Evolutionary conservation across 352 stramenopile species (phyloP).

Genomic region (Bremia lactucae): DNA sequence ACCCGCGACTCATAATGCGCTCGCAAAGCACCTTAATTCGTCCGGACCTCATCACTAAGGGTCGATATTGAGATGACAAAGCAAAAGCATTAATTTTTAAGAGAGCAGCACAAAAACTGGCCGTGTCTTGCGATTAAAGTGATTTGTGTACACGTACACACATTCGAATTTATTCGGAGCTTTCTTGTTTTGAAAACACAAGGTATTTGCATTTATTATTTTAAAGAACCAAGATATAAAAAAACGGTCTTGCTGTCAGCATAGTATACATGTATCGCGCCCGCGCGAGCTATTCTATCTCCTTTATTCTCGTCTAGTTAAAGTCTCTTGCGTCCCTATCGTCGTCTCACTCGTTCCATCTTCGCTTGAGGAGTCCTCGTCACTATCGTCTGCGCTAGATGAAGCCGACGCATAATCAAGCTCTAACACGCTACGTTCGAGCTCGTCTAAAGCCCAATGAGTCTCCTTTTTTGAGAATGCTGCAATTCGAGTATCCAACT

Average conservation of each 20-base stretch:
- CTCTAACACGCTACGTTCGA: constrained; percentile 52
- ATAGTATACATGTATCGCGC: too few species aligned
- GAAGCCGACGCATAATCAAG: constrained; percentile 18
- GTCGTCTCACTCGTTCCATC: constrained; percentile 19
- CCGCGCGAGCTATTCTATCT: too few species aligned
- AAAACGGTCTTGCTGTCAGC: too few species aligned
- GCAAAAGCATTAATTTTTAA: too few species aligned
- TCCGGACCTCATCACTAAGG: constrained; percentile 30
- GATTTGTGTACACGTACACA: too few species aligned
- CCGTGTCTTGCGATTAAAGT: too few species aligned
- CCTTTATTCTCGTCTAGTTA: not conserved
- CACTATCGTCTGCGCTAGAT: constrained; percentile 17
- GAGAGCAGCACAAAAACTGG: too few species aligned
- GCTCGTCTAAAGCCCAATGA: constrained; percentile 65
- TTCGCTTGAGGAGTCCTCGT: constrained; percentile 20
- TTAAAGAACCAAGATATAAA: too few species aligned
- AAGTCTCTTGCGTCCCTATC: constrained; percentile 4
- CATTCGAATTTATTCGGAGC: too few species aligned
- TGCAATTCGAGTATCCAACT: constrained; percentile 20
- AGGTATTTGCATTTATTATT: too few species aligned
- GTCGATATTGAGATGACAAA: too few species aligned
- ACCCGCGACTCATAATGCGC: constrained; percentile 82
- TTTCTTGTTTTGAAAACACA: too few species aligned
- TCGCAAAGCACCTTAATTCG: constrained; percentile 71
- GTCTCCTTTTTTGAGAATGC: constrained; percentile 56